Base-by-base conservation (phyloP, 169 alveolate genomes). In the Babesia ovis region DNA sequence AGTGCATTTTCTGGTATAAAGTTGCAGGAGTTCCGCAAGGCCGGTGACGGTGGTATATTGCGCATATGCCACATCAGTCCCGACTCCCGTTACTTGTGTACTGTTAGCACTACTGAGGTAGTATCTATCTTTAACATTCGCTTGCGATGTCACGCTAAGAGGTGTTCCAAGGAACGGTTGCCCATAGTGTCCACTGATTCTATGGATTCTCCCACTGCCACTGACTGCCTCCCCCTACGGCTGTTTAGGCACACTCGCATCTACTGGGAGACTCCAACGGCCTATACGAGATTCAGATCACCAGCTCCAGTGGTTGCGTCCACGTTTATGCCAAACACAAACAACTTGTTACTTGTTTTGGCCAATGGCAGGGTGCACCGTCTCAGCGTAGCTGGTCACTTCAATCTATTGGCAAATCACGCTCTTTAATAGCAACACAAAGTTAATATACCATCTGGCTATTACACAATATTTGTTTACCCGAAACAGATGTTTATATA, bases 321-420 rank as follows among this genome's bases (percentile, higher is more conserved):
- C 48, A 64, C 74, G 46, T 64, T 64, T 16, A 4, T 64, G 27
- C 74, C 74, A 9, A 64, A 46, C 12, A 64, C 74, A 42, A 64
- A 64, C 61, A 64, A 64, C 74, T 9, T 64, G 23, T 56, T 64
- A n/a, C 32, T 64, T 27, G 74, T 64, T 35, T 34, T 64, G 18
- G 39, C 51, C 8, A 37, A 46, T 54, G 53, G 62, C 31, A 5
- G 45, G 34, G 74, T 64, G 6, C 62, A 32, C 39, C 43, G 74
- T 18, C 61, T 64, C 12, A 22, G 74, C 41, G 50, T 46, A 23
- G 9, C 61, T 1, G 50, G 62, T 34, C 32, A 31, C 51, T 25
- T 64, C 23, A n/a, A n/a, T 14, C 50, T 46, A 4, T 34, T 64
- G 6, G 74, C 62, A 6, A 31, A 23, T 31, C 74, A 64, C 61